Conservation (phyloP, 2,329 filamentous ascomycete species). For the Nemania sp. region DNA sequence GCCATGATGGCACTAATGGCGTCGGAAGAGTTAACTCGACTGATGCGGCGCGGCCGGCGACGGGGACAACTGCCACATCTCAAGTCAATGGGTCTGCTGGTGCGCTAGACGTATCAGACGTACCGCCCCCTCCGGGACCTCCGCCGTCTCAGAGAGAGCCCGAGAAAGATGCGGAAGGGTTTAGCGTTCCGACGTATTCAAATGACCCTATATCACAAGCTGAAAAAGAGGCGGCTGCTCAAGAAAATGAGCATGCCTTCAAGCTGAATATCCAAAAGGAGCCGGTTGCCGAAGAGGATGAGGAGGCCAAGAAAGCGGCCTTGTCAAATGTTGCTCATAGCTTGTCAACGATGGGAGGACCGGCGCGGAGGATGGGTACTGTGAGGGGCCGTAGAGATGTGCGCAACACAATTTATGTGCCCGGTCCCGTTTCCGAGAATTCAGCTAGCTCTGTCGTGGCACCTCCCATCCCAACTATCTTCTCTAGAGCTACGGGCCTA, state of each 20-base stretch:
- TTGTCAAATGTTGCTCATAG: slow-evolving; percentile 81
- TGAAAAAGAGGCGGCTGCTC: slow-evolving; percentile 72
- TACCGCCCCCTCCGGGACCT: slow-evolving; percentile 64
- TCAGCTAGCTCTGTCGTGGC: slow-evolving; percentile 45
- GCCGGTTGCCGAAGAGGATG: slow-evolving; percentile 82
- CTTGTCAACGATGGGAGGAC: slow-evolving; percentile 71
- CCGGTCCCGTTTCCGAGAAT: slow-evolving; percentile 55
- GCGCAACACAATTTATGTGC: slow-evolving; percentile 88
- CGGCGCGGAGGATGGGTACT: slow-evolving; percentile 78
- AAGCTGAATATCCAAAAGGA: slow-evolving; percentile 84
- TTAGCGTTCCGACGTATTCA: slow-evolving; percentile 74
- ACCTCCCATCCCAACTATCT: slow-evolving; percentile 54
- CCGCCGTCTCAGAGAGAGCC: slow-evolving; percentile 60
- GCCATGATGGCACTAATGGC: slow-evolving; percentile 62
- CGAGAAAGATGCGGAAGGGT: slow-evolving; percentile 79
- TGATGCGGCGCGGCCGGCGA: slow-evolving; percentile 47
- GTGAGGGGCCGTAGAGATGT: slow-evolving; percentile 90
- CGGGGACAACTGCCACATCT: slow-evolving; percentile 49
- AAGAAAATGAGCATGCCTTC: slow-evolving; percentile 75
- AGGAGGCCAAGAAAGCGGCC: slow-evolving; percentile 78
- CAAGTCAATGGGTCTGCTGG: slow-evolving; percentile 62
- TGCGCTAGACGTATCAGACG: slow-evolving; percentile 61
- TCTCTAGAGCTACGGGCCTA: slow-evolving; percentile 61
- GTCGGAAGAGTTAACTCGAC: slow-evolving; percentile 54
- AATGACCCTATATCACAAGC: slow-evolving; percentile 78